Base-by-base conservation (phyloP, 2,329 filamentous ascomycete genomes). In the Fusarium verrucosum region DNA sequence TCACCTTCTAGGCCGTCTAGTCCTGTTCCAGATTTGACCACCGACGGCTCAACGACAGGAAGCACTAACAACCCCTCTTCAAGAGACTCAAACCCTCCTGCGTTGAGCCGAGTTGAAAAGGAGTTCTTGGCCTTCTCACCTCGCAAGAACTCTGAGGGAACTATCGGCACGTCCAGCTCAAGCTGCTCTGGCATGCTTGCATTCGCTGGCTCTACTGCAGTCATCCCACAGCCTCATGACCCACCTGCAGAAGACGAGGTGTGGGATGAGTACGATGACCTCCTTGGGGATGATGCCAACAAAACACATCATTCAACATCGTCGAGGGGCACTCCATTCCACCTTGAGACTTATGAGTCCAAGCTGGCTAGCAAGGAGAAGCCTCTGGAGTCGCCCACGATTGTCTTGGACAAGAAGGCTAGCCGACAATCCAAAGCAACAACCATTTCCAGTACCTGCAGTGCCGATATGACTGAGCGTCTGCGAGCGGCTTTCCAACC, bases 191-290 rank as follows among this genome's bases (percentile, higher is more conserved):
- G 86, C 1, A 76, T 84, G 14, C 79, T 83, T 46, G 87, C 85
- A 52, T 87, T 84, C 63, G 82, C 83, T 13, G 84, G 85, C 7
- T 86, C 88, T 5, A 91, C 88, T 16, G 89, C 91, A 8, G 78
- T 92, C 4, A 80, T 91, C 20, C 90, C 90, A 1, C 79, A 81
- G 4, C 81, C 86, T 2, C 82, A 81, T 40, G 86, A 87, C 5
- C 88, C 87, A 0, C 83, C 89, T 5, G 87, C 81, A 1, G 91
- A 96, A 66, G 94, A 97, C 70, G 94, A 97, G 73, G 85, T 97
- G 3, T 98, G 94, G 94, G 89, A 94, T 47, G 94, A 96, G 76
- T 97, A 96, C 73, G 89, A 98, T 66, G 94, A 97, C 70, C 80
- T 97, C 13, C 85, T 97, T 50, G 91, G 91, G 49, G 89, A 92